A percentile compares a stretch with the other conserved stretches of the same genome.
Conservation (phyloP, 805 yeast genomes). For the Saccharomyces paradoxus region DNA sequence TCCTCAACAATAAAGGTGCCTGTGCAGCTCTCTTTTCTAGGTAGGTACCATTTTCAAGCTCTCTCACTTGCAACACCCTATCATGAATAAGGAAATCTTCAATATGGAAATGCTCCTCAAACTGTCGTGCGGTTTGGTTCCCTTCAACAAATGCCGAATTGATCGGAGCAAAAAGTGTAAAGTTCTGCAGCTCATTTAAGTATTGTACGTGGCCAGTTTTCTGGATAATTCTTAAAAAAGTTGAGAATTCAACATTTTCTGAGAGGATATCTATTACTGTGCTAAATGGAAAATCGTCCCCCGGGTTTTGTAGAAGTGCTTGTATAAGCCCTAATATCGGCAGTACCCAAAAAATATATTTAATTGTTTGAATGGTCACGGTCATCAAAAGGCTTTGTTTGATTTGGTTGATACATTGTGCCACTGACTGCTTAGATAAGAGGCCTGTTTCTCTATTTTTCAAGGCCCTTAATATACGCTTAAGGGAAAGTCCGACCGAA, state of each 20-base stretch:
- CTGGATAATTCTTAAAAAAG: slow-evolving; percentile 54
- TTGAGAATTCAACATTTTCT: slow-evolving; percentile 56
- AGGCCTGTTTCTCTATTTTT: background rate
- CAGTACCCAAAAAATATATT: slow-evolving; percentile 1
- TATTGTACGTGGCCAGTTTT: slow-evolving; percentile 52
- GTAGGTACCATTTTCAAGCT: slow-evolving; percentile 8
- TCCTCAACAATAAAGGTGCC: background rate
- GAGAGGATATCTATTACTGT: slow-evolving; percentile 66
- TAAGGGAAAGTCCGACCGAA: background rate
- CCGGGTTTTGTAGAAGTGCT: background rate
- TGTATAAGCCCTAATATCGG: background rate
- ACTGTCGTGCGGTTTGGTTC: slow-evolving; percentile 1
- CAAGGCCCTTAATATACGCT: background rate
- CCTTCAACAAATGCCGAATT: slow-evolving; percentile 58
- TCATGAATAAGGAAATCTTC: slow-evolving; percentile 29
- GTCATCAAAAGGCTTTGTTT: background rate
- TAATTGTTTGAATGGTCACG: background rate
- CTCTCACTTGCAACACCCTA: slow-evolving; percentile 28
- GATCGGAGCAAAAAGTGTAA: slow-evolving; percentile 73
- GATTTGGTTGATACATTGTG: background rate
- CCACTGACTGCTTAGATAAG: background rate
- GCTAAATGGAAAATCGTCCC: slow-evolving; percentile 22
- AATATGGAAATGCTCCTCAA: slow-evolving; percentile 12
- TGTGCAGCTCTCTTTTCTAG: background rate
- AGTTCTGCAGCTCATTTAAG: slow-evolving; percentile 50